phyloP scores from a whole-genome alignment of 768 basidiomycete genomes.

The Austroboletus festivus region DNA sequence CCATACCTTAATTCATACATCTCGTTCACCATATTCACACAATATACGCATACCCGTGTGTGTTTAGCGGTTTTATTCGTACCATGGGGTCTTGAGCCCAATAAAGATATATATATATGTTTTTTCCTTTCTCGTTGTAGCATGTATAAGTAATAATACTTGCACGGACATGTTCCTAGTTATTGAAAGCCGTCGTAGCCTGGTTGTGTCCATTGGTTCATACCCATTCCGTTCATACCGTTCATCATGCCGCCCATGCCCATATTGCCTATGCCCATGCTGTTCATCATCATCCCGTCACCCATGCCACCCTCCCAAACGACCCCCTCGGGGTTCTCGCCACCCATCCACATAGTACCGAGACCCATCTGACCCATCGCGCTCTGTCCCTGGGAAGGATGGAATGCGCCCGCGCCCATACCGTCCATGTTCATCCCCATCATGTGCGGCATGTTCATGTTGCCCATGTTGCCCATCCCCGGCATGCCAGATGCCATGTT shows the following conservation, averaged over 20 bases:
- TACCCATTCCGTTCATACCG: conserved; percentile 37
- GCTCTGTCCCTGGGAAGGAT: conserved; percentile 17
- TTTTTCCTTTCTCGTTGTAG: not conserved
- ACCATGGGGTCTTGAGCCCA: conserved; percentile 4
- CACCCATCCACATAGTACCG: conserved; percentile 36
- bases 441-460: conserved; percentile 36
- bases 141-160: no score
- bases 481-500: conserved; percentile 37
- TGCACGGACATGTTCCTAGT: not conserved
- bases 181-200: conserved; percentile 33
- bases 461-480: conserved; percentile 38
- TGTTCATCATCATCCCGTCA: conserved; percentile 44
- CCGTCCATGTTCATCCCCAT: conserved; percentile 42
- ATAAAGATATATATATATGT: not conserved
- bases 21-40: conserved; percentile 19
- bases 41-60: conserved; percentile 27
- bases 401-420: conserved; percentile 25
- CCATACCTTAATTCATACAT: conserved; percentile 27
- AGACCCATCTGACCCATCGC: conserved; percentile 23
- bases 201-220: conserved; percentile 38
- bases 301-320: conserved; percentile 40
- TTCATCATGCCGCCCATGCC: conserved; percentile 34
- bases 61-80: conserved; percentile 6
- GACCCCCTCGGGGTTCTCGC: conserved; percentile 28
- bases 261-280: conserved; percentile 35